These are phyloP conservation scores for Lizonia empirigonia DNA, from an alignment of 2,329 filamentous ascomycete genomes.

Conservation along the genomic window DNA sequence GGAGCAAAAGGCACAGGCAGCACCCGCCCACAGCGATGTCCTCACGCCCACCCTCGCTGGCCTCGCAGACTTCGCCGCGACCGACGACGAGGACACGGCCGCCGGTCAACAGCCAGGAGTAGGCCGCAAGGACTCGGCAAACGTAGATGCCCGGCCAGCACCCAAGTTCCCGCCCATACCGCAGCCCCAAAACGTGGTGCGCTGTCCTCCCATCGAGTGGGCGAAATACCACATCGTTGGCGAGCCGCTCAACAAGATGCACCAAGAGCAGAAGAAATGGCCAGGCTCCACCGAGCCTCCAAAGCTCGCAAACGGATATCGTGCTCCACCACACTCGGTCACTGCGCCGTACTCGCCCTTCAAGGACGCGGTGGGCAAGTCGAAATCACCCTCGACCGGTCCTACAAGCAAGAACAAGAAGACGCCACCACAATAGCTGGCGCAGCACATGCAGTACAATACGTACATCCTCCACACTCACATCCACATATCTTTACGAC, in stretches of 20 bases:
- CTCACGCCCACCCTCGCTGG: constrained; percentile 48
- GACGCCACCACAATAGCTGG: constrained; percentile 26
- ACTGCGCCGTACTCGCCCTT: constrained; percentile 66
- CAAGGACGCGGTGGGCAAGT: constrained; percentile 54
- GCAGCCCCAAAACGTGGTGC: constrained; percentile 78
- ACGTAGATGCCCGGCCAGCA: constrained; percentile 19
- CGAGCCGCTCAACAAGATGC: constrained; percentile 80
- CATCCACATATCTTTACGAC: constrained; percentile 4
- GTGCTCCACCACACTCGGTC: constrained; percentile 58
- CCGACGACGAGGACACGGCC: constrained; percentile 29
- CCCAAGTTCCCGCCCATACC: constrained; percentile 69
- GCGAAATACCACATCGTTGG: constrained; percentile 90
- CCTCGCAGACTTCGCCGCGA: constrained; percentile 39
- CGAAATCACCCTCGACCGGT: constrained; percentile 30
- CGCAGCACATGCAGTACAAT: constrained; percentile 14
- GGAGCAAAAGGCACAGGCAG: constrained; percentile 58
- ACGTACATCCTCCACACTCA: constrained; percentile 9
- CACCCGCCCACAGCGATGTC: constrained; percentile 36
- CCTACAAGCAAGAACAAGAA: constrained; percentile 41
- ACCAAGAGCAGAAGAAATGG: constrained; percentile 72
- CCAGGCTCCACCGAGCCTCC: constrained; percentile 49
- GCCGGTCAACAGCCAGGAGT: constrained; percentile 21
- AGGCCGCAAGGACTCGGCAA: constrained; percentile 38
- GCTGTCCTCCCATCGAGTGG: constrained; percentile 93
- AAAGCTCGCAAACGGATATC: constrained; percentile 40